A percentile compares a stretch with the other conserved stretches of the same genome.
These are phyloP conservation scores for Syncephalis fuscata DNA, from an alignment of 371 early-diverging fungal species.

Conservation along the genomic window DNA sequence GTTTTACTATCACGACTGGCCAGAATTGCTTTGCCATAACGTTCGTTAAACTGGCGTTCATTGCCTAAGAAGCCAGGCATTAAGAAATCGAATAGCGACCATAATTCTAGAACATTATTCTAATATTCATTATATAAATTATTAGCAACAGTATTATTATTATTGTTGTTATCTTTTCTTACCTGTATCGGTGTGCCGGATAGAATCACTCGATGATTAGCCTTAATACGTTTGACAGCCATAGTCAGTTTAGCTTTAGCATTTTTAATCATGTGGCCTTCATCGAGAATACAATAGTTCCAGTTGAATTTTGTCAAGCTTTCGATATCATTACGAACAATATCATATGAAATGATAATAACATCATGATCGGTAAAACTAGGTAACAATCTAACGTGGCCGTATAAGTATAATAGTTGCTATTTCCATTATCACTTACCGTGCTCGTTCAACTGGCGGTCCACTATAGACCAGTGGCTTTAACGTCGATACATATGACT, in stretches of 20 bases:
- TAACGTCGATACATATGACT: constrained; percentile 58
- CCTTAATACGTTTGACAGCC: constrained; percentile 65
- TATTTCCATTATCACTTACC: constrained; percentile 6
- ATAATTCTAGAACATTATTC: constrained; percentile 95
- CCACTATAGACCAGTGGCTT: constrained; percentile 77
- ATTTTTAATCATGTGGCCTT: constrained; percentile 99
- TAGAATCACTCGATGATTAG: constrained; percentile 82
- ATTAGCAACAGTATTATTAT: background rate
- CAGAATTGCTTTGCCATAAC: constrained; percentile 81
- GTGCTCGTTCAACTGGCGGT: constrained; percentile 56
- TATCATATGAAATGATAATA: constrained; percentile 92
- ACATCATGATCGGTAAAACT: constrained; percentile 44
- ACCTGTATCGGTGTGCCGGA: constrained; percentile 98
- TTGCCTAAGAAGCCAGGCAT: constrained; percentile 91
- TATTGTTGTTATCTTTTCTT: constrained; percentile 6
- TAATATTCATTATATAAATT: constrained; percentile 6
- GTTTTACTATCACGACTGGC: constrained; percentile 80
- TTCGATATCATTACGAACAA: constrained; percentile 90
- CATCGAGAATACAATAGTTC: constrained; percentile 98
- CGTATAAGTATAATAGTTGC: background rate
- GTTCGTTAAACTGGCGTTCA: constrained; percentile 78
- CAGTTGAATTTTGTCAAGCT: constrained; percentile 50
- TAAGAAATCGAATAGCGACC: constrained; percentile 96
- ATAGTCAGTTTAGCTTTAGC: constrained; percentile 86
- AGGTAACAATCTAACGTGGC: constrained; percentile 15